Percentiles rank a stretch among this genome's conserved stretches.
Conservation (phyloP, 2,329 filamentous ascomycete genomes). For the Trichoderma brevicompactum region DNA sequence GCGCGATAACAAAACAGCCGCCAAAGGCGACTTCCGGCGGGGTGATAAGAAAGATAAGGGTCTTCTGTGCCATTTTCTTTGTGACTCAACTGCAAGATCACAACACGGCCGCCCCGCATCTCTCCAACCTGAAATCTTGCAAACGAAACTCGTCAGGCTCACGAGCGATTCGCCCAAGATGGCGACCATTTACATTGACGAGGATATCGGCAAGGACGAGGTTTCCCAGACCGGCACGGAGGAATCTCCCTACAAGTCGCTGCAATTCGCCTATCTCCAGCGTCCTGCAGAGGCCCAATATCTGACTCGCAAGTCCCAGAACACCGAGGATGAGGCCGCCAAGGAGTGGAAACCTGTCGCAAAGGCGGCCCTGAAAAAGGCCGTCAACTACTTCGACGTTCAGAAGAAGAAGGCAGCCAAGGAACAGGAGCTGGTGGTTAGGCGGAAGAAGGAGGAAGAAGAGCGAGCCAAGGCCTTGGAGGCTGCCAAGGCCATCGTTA, state of each 20-base stretch:
- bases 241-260: constrained; percentile 77
- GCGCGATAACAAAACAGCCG: constrained; percentile 2
- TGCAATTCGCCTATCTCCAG: constrained; percentile 73
- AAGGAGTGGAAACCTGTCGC: constrained; percentile 42
- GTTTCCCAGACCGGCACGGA: constrained; percentile 69
- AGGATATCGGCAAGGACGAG: constrained; percentile 76
- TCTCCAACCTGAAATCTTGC: background rate
- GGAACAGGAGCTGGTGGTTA: constrained; percentile 32
- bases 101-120: constrained; percentile 22
- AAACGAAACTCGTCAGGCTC: constrained; percentile 12
- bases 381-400: constrained; percentile 32
- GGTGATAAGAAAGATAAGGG: constrained; percentile 30
- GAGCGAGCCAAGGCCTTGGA: constrained; percentile 55
- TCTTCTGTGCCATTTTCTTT: constrained; percentile 17
- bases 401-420: constrained; percentile 35
- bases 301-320: constrained; percentile 56
- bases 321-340: constrained; percentile 45
- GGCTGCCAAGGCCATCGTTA: constrained; percentile 75
- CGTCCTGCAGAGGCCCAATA: constrained; percentile 40
- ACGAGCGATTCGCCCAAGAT: constrained; percentile 35
- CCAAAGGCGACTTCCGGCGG: constrained; percentile 24
- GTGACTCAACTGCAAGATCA: constrained; percentile 26
- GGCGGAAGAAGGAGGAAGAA: constrained; percentile 33
- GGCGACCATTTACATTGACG: constrained; percentile 61
- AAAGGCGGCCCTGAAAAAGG: constrained; percentile 34